These are phyloP conservation scores for Cornus controversa DNA, from an alignment of 148 eudicot genomes.

Conservation along the genomic window DNA sequence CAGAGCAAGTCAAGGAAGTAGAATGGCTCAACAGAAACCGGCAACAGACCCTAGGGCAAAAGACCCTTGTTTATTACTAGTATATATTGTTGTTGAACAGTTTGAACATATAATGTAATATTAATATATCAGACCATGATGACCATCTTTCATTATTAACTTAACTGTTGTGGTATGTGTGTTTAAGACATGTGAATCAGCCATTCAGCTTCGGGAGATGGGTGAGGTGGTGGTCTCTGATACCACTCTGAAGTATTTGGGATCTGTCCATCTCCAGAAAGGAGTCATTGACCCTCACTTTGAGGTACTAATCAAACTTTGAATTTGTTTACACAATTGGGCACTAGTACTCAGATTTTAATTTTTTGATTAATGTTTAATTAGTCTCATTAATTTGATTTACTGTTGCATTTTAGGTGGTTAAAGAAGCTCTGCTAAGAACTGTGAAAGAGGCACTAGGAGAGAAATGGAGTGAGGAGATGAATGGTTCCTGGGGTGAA, in stretches of 20 bases:
- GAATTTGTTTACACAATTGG: too few relatives aligned
- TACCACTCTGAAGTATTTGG: constrained; percentile 55
- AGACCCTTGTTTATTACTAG: too few relatives aligned
- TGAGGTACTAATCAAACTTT: constrained; percentile 34
- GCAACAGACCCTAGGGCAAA: too few relatives aligned
- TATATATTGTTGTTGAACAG: too few relatives aligned
- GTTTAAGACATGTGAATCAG: constrained; percentile 52
- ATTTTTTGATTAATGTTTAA: too few relatives aligned
- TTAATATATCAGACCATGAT: too few relatives aligned
- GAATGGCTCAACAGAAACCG: too few relatives aligned
- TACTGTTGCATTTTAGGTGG: constrained; percentile 23
- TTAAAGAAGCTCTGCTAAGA: constrained; percentile 38
- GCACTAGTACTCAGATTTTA: neutral
- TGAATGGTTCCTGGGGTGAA: constrained; percentile 38
- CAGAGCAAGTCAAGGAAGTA: too few relatives aligned
- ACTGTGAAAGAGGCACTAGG: constrained; percentile 36
- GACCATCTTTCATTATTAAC: too few relatives aligned
- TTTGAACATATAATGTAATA: too few relatives aligned
- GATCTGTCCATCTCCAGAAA: constrained; percentile 52
- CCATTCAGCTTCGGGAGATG: constrained; percentile 52
- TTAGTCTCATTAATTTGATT: neutral
- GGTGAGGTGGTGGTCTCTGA: constrained; percentile 50
- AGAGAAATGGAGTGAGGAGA: constrained; percentile 41
- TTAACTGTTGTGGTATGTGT: neutral
- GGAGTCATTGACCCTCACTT: constrained; percentile 58